Percentiles rank a stretch among this genome's conserved stretches.
phyloP scores from a whole-genome alignment of 352 stramenopile genomes.

The Pythium graminicola region DNA sequence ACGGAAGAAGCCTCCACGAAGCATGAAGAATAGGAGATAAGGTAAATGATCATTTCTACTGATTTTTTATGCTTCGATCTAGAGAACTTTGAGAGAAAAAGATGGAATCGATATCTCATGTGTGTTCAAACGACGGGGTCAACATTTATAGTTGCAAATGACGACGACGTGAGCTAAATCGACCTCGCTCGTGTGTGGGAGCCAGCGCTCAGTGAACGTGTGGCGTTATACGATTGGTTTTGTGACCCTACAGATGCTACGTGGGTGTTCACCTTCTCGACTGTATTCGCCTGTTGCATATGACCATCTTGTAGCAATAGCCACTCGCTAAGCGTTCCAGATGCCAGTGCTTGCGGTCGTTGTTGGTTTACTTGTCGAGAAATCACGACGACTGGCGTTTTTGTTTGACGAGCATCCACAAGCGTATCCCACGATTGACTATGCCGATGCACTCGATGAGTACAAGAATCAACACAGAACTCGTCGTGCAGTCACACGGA shows the following conservation, averaged over 20 bases:
- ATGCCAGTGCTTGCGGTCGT: conserved; percentile 8
- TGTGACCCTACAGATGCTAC: conserved; percentile 35
- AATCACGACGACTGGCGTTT: conserved; percentile 26
- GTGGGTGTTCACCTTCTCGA: conserved; percentile 30
- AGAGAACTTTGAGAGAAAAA: too few relatives aligned
- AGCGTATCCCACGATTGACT: neutral
- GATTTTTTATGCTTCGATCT: too few relatives aligned
- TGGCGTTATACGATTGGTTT: too few relatives aligned
- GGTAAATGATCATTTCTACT: too few relatives aligned
- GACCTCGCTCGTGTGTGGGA: too few relatives aligned
- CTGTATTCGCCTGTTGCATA: conserved; percentile 21
- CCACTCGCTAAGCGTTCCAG: neutral
- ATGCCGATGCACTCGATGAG: conserved; percentile 21
- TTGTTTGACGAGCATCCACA: conserved; percentile 23
- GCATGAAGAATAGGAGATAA: too few relatives aligned
- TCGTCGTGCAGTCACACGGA: neutral
- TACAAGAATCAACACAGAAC: conserved; percentile 9
- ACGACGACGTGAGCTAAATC: too few relatives aligned
- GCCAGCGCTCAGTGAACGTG: too few relatives aligned
- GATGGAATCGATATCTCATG: too few relatives aligned
- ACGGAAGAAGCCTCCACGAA: too few relatives aligned
- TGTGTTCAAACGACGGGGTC: too few relatives aligned
- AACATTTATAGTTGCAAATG: too few relatives aligned
- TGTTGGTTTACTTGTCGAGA: conserved; percentile 8
- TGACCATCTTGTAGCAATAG: conserved; percentile 3